Evolutionary conservation across 2,329 filamentous ascomycete species (phyloP).

Genomic region (Phoma sp.): DNA sequence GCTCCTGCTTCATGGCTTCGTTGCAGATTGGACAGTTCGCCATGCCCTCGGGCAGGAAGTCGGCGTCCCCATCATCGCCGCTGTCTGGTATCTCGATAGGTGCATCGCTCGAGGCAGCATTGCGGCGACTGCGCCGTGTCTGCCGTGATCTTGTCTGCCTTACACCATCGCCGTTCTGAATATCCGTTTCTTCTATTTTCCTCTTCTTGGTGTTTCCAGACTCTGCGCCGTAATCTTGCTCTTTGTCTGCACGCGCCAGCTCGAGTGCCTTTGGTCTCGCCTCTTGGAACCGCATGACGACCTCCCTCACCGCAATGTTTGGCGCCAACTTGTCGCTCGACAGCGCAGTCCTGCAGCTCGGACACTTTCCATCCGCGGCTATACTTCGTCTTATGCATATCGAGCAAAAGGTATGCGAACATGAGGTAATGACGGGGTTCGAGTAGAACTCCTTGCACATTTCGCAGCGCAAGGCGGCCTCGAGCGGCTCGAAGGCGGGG

Average conservation of each 20-base stretch:
- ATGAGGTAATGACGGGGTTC: slow-evolving; percentile 93
- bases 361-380: slow-evolving; percentile 83
- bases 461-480: slow-evolving; percentile 88
- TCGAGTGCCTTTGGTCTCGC: slow-evolving; percentile 68
- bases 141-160: slow-evolving; percentile 42
- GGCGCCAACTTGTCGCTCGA: slow-evolving; percentile 84
- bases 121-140: slow-evolving; percentile 48
- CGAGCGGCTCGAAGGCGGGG: slow-evolving; percentile 70
- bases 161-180: slow-evolving; percentile 50
- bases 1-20: slow-evolving; percentile 77
- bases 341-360: slow-evolving; percentile 77
- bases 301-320: slow-evolving; percentile 85
- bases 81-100: slow-evolving; percentile 48
- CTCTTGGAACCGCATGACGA: slow-evolving; percentile 77
- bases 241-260: slow-evolving; percentile 63
- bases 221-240: slow-evolving; percentile 18
- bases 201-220: slow-evolving; percentile 51
- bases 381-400: slow-evolving; percentile 90
- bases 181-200: slow-evolving; percentile 58
- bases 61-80: slow-evolving; percentile 51
- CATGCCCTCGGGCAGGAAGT: slow-evolving; percentile 68
- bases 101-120: slow-evolving; percentile 34
- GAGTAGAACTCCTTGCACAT: slow-evolving; percentile 98
- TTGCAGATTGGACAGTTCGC: slow-evolving; percentile 85
- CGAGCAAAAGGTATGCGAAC: slow-evolving; percentile 95